Evolutionary conservation across 805 yeast genomes (phyloP), one percentile per base, ranked within the genome.

Genomic region (Candida railenensis): DNA sequence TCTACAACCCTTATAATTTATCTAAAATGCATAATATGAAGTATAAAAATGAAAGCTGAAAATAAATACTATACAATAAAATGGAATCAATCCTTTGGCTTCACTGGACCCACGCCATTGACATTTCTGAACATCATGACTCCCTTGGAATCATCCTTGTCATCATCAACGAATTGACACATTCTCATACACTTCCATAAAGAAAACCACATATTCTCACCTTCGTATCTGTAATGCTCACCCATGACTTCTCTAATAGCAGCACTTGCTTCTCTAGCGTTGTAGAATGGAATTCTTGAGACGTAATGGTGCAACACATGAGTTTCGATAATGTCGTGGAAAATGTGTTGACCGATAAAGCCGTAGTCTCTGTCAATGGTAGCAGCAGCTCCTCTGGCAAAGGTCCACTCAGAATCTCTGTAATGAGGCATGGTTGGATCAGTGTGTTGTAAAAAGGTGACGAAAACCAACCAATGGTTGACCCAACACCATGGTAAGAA

Each of bases 111-210:
- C 41, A 78, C 59, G n/a, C 69, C 68, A 57, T 82, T 82, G 51
- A 70, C 66, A 59, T 82, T 82, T 78, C 87, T 81, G 61, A 69
- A 82, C 87, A 82, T 82, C 65, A 70, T 64, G 52, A 86, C 81
- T 50, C 89, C 89, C 41, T 53, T 55, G 19, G 59, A 58, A 42
- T 54, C 63, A 40, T 75, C 71, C 41, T 78, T 77, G 56, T 85
- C 88, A 49, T 66, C 74, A 50, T 82, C 89, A 46, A 85, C 87
- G 53, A 77, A 85, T 66, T 83, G 88, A 66, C 91, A 85, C 49
- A 74, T 52, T 66, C 91, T 79, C 43, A 76, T 67, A 52, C 73
- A 68, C 51, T 77, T 75, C 86, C 86, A 81, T 51, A 81, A 65
- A 21, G 79, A 64, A 21, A 58, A 52, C 80, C 82, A 80, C 85